Evolutionary conservation across 768 basidiomycete genomes (phyloP).

Genomic region (Russula foetens): DNA sequence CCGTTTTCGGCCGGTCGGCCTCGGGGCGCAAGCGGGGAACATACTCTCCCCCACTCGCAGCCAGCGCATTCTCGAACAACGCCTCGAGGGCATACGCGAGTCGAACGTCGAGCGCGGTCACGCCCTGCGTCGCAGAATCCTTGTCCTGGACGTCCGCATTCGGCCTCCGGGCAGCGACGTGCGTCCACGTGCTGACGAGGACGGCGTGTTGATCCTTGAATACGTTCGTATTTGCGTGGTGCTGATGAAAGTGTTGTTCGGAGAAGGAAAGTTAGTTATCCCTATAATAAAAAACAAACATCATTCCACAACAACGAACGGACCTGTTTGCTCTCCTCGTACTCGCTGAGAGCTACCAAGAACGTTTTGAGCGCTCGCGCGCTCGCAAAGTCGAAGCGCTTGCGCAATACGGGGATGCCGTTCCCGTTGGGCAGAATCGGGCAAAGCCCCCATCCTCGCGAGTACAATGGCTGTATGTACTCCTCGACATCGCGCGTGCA

Average conservation of each 20-base stretch:
- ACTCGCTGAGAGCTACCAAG: constrained; percentile 1
- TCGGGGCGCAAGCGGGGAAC: neutral
- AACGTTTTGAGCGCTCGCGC: neutral
- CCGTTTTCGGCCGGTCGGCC: constrained; percentile 3
- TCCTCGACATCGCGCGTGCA: constrained; percentile 1
- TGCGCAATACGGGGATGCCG: constrained; percentile 12
- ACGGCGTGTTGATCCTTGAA: neutral
- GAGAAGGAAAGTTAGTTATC: too few species aligned
- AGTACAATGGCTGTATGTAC: constrained; percentile 10
- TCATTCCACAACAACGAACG: too few species aligned
- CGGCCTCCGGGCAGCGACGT: constrained; percentile 4
- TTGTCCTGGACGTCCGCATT: neutral
- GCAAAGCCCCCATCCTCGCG: constrained; percentile 10
- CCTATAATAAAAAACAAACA: too few species aligned
- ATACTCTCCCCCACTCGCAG: neutral
- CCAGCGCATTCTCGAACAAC: constrained; percentile 8
- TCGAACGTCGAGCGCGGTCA: constrained; percentile 11
- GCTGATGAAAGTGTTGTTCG: too few species aligned
- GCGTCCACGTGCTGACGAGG: constrained; percentile 13
- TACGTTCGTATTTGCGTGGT: constrained; percentile 6
- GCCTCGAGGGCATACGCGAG: constrained; percentile 12
- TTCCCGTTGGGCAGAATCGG: constrained; percentile 9
- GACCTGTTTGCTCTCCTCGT: constrained; percentile 4
- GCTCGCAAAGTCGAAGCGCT: constrained; percentile 6
- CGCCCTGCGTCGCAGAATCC: constrained; percentile 1